These are phyloP conservation scores for Phycomyces blakesleeanus DNA, from an alignment of 192 early-diverging fungal genomes.

Conservation along the genomic window DNA sequence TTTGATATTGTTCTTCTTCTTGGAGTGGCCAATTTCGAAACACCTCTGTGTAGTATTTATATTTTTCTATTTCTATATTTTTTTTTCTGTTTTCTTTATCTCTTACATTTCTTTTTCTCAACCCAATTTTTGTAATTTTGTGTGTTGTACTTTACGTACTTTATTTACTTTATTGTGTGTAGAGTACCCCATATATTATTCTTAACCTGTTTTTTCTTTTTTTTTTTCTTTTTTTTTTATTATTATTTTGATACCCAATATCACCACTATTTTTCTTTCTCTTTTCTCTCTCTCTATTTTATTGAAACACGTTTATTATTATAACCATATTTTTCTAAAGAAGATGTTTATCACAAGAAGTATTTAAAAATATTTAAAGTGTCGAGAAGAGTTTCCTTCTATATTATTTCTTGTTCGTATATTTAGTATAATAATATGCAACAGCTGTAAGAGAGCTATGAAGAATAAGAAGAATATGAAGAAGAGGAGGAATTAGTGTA, in stretches of 20 bases:
- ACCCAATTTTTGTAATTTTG: background rate
- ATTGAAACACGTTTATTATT: background rate
- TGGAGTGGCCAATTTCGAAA: no score
- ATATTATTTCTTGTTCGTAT: no score
- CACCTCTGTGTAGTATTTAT: no score
- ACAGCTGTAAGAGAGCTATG: no score
- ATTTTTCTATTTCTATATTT: no score
- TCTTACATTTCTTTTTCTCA: background rate
- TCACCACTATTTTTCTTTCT: background rate
- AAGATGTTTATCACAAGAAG: no score
- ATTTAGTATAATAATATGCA: no score
- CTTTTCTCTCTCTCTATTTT: background rate
- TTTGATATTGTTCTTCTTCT: no score
- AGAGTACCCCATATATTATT: background rate
- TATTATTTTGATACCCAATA: background rate
- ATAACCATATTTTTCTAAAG: background rate
- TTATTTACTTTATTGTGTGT: background rate
- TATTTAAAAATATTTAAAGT: no score
- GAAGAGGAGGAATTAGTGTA: no score
- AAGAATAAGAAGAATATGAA: no score
- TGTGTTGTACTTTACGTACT: background rate
- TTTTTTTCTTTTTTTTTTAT: background rate
- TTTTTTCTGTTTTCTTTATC: background rate
- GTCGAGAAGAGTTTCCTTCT: no score
- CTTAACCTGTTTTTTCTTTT: background rate